These are phyloP conservation scores for Penicillium sp. DNA, from an alignment of 2,329 filamentous ascomycete species.

Conservation along the genomic window DNA sequence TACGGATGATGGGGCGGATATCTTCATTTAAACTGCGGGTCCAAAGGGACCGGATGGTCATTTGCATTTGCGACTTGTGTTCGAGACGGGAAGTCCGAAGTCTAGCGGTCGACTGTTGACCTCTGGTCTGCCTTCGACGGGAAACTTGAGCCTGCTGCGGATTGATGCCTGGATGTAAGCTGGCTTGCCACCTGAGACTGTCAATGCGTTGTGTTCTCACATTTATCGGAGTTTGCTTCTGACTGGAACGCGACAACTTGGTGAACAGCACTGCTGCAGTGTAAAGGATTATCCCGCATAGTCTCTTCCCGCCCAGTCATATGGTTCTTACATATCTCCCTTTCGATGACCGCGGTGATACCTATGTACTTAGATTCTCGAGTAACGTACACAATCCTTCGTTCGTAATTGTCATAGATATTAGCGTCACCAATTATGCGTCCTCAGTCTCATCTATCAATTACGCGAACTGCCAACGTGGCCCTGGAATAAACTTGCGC, in stretches of 20 bases:
- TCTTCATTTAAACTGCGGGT: slow-evolving; percentile 26
- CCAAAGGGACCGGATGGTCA: slow-evolving; percentile 20
- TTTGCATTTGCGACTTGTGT: slow-evolving; percentile 26
- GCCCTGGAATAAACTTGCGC: too few relatives aligned
- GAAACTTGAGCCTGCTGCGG: slow-evolving; percentile 13
- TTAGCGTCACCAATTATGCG: too few relatives aligned
- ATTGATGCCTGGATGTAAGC: slow-evolving; percentile 34
- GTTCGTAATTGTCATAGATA: too few relatives aligned
- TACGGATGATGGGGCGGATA: slow-evolving; percentile 27
- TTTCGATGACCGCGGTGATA: background rate
- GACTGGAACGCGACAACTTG: slow-evolving; percentile 27
- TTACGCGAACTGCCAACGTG: too few relatives aligned
- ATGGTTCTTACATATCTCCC: too few relatives aligned
- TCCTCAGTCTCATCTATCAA: too few relatives aligned
- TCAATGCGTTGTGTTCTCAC: background rate
- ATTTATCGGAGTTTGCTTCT: slow-evolving; percentile 17
- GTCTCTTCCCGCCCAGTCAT: background rate
- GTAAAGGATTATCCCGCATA: background rate
- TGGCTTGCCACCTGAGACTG: background rate
- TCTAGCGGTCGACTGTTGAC: slow-evolving; percentile 27
- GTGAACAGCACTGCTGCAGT: slow-evolving; percentile 3
- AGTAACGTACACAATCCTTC: too few relatives aligned
- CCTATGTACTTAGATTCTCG: background rate
- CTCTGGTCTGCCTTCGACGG: slow-evolving; percentile 8
- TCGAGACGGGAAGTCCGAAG: slow-evolving; percentile 25